Conservation (phyloP, 768 basidiomycete genomes). For the Suillus americanus region DNA sequence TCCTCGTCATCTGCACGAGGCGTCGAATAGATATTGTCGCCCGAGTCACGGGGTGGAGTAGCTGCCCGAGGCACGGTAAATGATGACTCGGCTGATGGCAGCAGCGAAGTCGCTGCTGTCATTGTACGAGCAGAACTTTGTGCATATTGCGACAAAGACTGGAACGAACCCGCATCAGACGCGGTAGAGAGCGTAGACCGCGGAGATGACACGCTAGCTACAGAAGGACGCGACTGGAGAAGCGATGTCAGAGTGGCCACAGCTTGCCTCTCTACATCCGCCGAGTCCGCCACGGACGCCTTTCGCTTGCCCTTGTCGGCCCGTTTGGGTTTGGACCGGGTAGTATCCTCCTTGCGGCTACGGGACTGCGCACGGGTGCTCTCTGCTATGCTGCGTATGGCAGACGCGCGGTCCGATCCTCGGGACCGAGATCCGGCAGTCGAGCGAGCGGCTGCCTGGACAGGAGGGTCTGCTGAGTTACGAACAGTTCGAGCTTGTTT, state of each 20-base stretch:
- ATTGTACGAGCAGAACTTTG: slow-evolving; percentile 65
- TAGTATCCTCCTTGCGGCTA: slow-evolving; percentile 40
- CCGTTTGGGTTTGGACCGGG: slow-evolving; percentile 35
- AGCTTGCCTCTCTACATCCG: slow-evolving; percentile 77
- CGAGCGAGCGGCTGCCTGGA: slow-evolving; percentile 45
- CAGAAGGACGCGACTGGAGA: slow-evolving; percentile 62
- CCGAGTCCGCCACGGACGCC: slow-evolving; percentile 31
- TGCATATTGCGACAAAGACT: slow-evolving; percentile 62
- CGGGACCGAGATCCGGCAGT: slow-evolving; percentile 31
- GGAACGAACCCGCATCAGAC: slow-evolving; percentile 62
- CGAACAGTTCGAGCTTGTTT: slow-evolving; percentile 81
- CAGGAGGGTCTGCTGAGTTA: slow-evolving; percentile 68
- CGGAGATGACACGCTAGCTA: slow-evolving; percentile 63
- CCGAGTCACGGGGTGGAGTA: slow-evolving; percentile 35
- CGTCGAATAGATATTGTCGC: slow-evolving; percentile 42
- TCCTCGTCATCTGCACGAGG: slow-evolving; percentile 67
- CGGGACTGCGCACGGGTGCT: slow-evolving; percentile 46
- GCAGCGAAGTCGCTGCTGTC: slow-evolving; percentile 38
- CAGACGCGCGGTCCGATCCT: slow-evolving; percentile 9
- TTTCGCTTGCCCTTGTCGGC: slow-evolving; percentile 52
- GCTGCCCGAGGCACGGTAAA: slow-evolving; percentile 31
- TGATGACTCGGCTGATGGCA: slow-evolving; percentile 42
- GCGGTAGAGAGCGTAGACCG: slow-evolving; percentile 69
- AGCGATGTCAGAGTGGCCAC: slow-evolving; percentile 78
- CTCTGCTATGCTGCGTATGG: slow-evolving; percentile 45